Percentiles rank a stretch among this genome's conserved stretches.
phyloP scores from a whole-genome alignment of 2,329 filamentous ascomycete species.

The Penicillium sp. region DNA sequence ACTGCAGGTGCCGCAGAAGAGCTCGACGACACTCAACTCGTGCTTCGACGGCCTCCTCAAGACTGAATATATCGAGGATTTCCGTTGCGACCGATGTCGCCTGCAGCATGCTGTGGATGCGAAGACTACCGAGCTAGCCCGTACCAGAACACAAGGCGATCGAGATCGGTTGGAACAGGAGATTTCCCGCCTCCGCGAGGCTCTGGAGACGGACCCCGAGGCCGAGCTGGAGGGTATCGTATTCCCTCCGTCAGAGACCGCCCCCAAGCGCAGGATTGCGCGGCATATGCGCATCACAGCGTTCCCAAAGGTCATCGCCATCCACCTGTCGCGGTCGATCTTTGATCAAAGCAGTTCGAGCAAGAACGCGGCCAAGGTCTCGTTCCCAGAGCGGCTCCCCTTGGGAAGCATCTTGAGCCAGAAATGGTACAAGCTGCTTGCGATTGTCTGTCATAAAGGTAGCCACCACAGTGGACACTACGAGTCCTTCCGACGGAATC shows the following conservation, averaged over 20 bases:
- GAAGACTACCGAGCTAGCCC: slow-evolving; percentile 61
- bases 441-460: slow-evolving; percentile 89
- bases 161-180: slow-evolving; percentile 55
- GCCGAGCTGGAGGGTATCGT: slow-evolving; percentile 67
- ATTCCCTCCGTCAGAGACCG: slow-evolving; percentile 70
- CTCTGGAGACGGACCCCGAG: slow-evolving; percentile 81
- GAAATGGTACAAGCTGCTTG: slow-evolving; percentile 79
- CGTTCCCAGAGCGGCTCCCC: slow-evolving; percentile 83
- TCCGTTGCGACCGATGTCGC: slow-evolving; percentile 90
- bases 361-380: slow-evolving; percentile 92
- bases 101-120: slow-evolving; percentile 73
- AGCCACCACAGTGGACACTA: slow-evolving; percentile 97
- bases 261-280: slow-evolving; percentile 80
- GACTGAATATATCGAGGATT: slow-evolving; percentile 94
- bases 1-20: slow-evolving; percentile 81
- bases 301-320: slow-evolving; percentile 86
- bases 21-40: slow-evolving; percentile 74
- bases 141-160: slow-evolving; percentile 54
- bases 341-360: slow-evolving; percentile 78
- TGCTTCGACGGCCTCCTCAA: slow-evolving; percentile 96
- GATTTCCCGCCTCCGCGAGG: slow-evolving; percentile 65
- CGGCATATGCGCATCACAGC: slow-evolving; percentile 82
- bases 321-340: slow-evolving; percentile 91
- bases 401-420: slow-evolving; percentile 76
- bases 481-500: slow-evolving; percentile 89